These are phyloP conservation scores for Aureoboletus auriporus DNA, from an alignment of 768 basidiomycete genomes.

Conservation along the genomic window DNA sequence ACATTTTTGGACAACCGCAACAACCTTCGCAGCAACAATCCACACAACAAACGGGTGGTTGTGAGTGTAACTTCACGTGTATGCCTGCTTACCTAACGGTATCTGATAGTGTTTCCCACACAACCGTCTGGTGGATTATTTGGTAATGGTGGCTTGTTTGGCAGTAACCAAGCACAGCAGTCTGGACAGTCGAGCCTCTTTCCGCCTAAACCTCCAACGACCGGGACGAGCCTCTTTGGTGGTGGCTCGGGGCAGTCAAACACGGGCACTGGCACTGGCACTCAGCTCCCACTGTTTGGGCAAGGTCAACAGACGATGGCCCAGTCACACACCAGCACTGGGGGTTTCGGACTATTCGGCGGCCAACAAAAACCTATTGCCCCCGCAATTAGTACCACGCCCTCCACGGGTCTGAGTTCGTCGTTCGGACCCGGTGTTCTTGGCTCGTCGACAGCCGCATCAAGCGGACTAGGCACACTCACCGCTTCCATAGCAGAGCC, in stretches of 20 bases:
- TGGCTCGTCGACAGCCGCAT: slow-evolving; percentile 37
- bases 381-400: slow-evolving; percentile 42
- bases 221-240: slow-evolving; percentile 44
- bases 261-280: slow-evolving; percentile 27
- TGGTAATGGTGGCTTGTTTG: slow-evolving; percentile 36
- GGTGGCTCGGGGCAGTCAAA: slow-evolving; percentile 45
- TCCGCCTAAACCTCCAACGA: slow-evolving; percentile 28
- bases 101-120: slow-evolving; percentile 34
- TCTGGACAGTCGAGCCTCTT: slow-evolving; percentile 28
- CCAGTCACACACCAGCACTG: slow-evolving; percentile 31
- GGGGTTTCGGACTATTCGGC: slow-evolving; percentile 44
- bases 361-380: slow-evolving; percentile 45
- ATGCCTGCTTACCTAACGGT: slow-evolving; percentile 4
- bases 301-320: slow-evolving; percentile 39
- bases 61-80: slow-evolving; percentile 24
- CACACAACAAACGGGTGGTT: slow-evolving; percentile 34
- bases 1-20: slow-evolving; percentile 32
- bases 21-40: slow-evolving; percentile 35
- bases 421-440: slow-evolving; percentile 38
- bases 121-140: slow-evolving; percentile 34
- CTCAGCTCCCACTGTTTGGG: slow-evolving; percentile 46
- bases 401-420: slow-evolving; percentile 37
- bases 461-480: slow-evolving; percentile 55
- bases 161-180: slow-evolving; percentile 37
- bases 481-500: slow-evolving; percentile 89